Base-by-base conservation (phyloP, 2,329 filamentous ascomycete genomes). In the Sporothrix pallida region DNA sequence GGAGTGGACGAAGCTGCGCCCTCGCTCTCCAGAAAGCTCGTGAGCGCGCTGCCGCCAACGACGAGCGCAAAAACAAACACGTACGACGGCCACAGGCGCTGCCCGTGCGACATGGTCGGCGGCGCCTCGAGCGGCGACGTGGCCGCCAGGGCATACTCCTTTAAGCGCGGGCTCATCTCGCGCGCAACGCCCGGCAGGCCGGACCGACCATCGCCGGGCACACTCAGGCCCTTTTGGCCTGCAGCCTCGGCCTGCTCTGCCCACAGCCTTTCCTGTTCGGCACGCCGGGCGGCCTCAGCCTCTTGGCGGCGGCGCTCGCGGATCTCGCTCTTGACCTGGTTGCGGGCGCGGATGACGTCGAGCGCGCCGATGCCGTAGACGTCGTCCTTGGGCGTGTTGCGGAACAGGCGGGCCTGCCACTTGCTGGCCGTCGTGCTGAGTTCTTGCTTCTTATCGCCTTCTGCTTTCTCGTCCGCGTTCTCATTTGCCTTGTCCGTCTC, bases 351-450 rank as follows among this genome's bases (percentile, higher is more conserved):
- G 58, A 91, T 87, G 76, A 81, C 81, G 78, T 91, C 89, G 74
- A 91, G 83, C 42, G 81, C 83, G 78, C 88, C 87, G 71, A 83
- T 82, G 17, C 89, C 89, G 78, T 91, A 91, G 1, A 89, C 82
- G n/a, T 86, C 84, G 74, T 86, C 84, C 70, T 74, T 71, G 12
- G 75, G 74, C 75, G 56, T 75, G 72, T 78, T 75, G 42, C 77
- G 76, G 77, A 76, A 79, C 23, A 80, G 72, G 67, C 77, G 77
- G 10, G 76, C 65, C 46, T 73, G 75, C 74, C 73, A 76, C 26
- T 76, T 76, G 13, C 74, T 75, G 6, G 70, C 74, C 3, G 58
- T 12, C 9, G 37, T 3, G n/a, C 31, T 72, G 56, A 56, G 62
- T 37, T 37, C 42, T 42, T n/a, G 12, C 62, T 42, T 15, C 42